phyloP scores from a whole-genome alignment of 2,329 filamentous ascomycete genomes.

The Immersiporthe knoxdaviesiana region DNA sequence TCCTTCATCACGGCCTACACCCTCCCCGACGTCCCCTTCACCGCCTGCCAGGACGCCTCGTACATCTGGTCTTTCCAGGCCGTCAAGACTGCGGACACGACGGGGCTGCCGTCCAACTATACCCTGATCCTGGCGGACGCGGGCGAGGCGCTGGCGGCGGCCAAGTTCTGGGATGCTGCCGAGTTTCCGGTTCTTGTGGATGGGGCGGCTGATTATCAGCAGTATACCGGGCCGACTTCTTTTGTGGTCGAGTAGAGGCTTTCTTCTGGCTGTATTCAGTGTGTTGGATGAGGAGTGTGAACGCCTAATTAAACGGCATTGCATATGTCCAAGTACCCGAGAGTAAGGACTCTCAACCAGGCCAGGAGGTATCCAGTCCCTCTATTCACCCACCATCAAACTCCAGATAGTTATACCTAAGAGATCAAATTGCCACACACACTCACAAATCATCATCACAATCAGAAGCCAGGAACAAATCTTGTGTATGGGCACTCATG shows the following conservation, averaged over 20 bases:
- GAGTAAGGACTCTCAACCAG: too few relatives aligned
- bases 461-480: background rate
- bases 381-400: too few relatives aligned
- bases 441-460: background rate
- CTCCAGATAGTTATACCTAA: too few relatives aligned
- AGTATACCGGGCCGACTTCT: conserved; percentile 2
- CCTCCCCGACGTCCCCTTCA: conserved; percentile 54
- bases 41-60: conserved; percentile 53
- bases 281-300: background rate
- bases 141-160: conserved; percentile 2
- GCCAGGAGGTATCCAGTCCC: too few relatives aligned
- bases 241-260: conserved; percentile 3
- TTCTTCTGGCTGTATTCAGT: too few relatives aligned
- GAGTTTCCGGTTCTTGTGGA: conserved; percentile 1
- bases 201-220: conserved; percentile 3
- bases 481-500: conserved; percentile 28
- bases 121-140: conserved; percentile 13
- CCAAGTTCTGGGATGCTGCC: conserved; percentile 4
- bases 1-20: conserved; percentile 22
- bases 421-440: background rate
- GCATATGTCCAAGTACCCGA: too few relatives aligned
- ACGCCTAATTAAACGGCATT: too few relatives aligned
- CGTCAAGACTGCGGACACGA: background rate
- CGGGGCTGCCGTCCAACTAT: conserved; percentile 8
- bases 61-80: conserved; percentile 31